These are phyloP conservation scores for Platanthera zijinensis DNA, from an alignment of 106 monocot species.

Conservation along the genomic window DNA sequence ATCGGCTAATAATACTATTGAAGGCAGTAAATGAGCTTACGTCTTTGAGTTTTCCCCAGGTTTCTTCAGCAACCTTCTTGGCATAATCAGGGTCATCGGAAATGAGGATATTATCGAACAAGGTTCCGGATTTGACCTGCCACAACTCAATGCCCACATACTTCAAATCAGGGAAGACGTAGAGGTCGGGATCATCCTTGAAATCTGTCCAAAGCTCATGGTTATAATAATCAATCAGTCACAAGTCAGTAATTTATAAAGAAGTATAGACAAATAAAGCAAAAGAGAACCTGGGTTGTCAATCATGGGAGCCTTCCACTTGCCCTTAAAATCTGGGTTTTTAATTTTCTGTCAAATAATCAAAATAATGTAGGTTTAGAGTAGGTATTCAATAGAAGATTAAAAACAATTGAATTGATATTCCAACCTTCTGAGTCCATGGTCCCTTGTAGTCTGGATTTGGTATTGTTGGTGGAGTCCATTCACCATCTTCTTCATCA, in stretches of 20 bases:
- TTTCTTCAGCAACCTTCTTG: conserved; percentile 67
- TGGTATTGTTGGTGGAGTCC: conserved; percentile 51
- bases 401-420: neutral
- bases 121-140: conserved; percentile 75
- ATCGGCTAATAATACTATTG: neutral
- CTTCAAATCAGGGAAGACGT: conserved; percentile 53
- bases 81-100: conserved; percentile 88
- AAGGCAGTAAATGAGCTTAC: conserved; percentile 12
- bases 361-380: neutral
- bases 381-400: neutral
- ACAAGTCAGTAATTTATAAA: neutral
- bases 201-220: conserved; percentile 33
- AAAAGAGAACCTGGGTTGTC: conserved; percentile 56
- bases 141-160: conserved; percentile 62
- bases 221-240: neutral
- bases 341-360: conserved; percentile 42
- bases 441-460: conserved; percentile 49
- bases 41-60: conserved; percentile 55
- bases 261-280: neutral
- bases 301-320: conserved; percentile 76
- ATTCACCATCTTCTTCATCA: conserved; percentile 76
- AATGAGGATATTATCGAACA: conserved; percentile 75
- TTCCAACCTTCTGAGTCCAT: conserved; percentile 47
- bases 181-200: conserved; percentile 54
- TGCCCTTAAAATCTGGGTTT: conserved; percentile 70